Evolutionary conservation across 2,329 filamentous ascomycete species (phyloP), one percentile per base, ranked within the genome.

Genomic region (Beauveria australis): DNA sequence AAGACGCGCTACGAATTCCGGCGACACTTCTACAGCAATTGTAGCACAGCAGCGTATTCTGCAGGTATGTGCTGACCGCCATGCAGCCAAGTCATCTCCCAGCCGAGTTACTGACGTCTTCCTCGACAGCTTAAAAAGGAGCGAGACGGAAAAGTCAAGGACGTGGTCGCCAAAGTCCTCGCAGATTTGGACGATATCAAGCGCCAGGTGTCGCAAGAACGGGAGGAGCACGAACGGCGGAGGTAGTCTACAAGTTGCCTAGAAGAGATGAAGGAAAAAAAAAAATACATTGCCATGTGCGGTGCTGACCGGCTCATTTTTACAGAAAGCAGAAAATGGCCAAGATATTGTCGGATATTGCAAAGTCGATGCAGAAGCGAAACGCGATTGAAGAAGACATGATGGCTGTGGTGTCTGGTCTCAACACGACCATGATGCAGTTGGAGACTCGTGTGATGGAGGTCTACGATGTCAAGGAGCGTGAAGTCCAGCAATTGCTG

Each of bases 361-460:
- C 52, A 8, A 51, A 52, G 30, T 49, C 51, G 33, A 26, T 46
- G 40, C 52, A 57, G 37, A 19, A 48, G 10, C 48, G 49, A 16
- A 52, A 18, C n/a, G 44, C 24, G 8, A 56, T 62, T 16, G 57
- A 60, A 33, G 47, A 33, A 18, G 33, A 49, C 9, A 62, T 62
- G 53, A 22, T 33, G 30, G 26, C 37, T 6, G 51, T 59, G 22
- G 52, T 62, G 22, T 16, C 19, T 4, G 63, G 63, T 26, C 54
- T 69, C 40, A 54, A 69, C 33, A 47, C 41, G n/a, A 57, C 19
- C 8, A 64, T 67, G 26, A 33, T 57, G 6, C 63, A 67, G 22
- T 52, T 72, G 1, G 73, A 74, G 47, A 65, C 58, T 0, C 69
- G 70, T 66, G 70, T 74, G 64, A 59, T 68, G 61, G 65, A 59